Base-by-base conservation (phyloP, 805 yeast genomes). In the Candida caryicola region DNA sequence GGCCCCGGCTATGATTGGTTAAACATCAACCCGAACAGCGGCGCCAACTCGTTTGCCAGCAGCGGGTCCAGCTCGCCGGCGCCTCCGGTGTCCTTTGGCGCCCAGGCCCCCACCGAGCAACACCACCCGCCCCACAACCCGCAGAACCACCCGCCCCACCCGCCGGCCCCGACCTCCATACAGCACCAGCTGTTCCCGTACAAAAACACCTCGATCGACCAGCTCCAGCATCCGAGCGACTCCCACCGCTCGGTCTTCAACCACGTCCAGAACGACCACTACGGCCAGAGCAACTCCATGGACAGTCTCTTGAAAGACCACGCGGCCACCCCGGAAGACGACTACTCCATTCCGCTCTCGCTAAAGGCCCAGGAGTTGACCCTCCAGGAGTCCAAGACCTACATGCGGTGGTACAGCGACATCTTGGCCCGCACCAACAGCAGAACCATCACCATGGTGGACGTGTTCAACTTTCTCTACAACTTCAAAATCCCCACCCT, bases 371-470 rank as follows among this genome's bases (percentile, higher is more conserved):
- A 73, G 33, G 87, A 87, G 41, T 71, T 91, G 32, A 76, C 95
- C 0, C 72, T 73, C 14, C 85, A 83, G 40, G 99, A 91, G 60
- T 76, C 80, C 9, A 79, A 82, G 51, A 85, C 96, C 1, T 91
- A 91, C 60, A 76, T 91, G 49, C 71, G 96, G 47, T 91, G 99
- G 99, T 91, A 90, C 59, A 83, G 88, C 48, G 90, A 87, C 53
- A 78, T 91, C 23, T 74, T 85, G 26, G 73, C 85, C 31, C 75
- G 90, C 37, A 83, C 84, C 45, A 80, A 81, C 27, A 73, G 81
- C 30, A 73, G 81, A 43, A 64, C 85, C 23, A 79, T 91, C 5
- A 71, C 81, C 3, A 64, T 91, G 45, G 74, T 71, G 8, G 98
- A 93, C 57, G 85, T 87, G n/a, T 80, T 85, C 60, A 66, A 67